phyloP scores from a whole-genome alignment of 371 early-diverging fungal species.

The Capillidium heterosporum region DNA sequence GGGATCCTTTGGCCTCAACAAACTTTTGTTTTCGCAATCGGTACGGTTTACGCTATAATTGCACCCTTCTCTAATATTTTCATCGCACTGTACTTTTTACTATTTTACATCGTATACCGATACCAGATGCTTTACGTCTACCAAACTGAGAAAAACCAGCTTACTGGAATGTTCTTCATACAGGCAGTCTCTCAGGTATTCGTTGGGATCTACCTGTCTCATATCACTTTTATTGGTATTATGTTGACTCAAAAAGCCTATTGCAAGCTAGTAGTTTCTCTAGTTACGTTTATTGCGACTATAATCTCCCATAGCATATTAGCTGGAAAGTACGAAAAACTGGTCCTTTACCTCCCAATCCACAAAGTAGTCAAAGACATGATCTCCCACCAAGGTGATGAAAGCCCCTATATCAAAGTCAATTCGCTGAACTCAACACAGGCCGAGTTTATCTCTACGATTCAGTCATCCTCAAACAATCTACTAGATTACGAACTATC shows the following conservation, averaged over 20 bases:
- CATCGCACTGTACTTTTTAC: constrained; percentile 27
- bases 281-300: background rate
- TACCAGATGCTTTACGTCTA: constrained; percentile 30
- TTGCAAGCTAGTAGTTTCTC: background rate
- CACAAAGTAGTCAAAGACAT: background rate
- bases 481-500: background rate
- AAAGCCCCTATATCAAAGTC: no score
- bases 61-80: constrained; percentile 33
- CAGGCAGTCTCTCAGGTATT: background rate
- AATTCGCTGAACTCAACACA: background rate
- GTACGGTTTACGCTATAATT: constrained; percentile 22
- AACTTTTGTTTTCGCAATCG: background rate
- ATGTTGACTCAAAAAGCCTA: background rate
- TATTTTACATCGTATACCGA: constrained; percentile 29
- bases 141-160: constrained; percentile 10
- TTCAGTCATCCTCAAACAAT: background rate
- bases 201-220: background rate
- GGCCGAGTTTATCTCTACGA: background rate
- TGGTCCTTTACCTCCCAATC: background rate
- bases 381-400: no score
- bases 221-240: background rate
- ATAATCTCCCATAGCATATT: background rate
- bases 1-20: background rate
- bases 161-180: background rate
- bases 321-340: background rate